These are phyloP conservation scores for Penicillium canescens DNA, from an alignment of 495 filamentous ascomycete species.

Conservation along the genomic window DNA sequence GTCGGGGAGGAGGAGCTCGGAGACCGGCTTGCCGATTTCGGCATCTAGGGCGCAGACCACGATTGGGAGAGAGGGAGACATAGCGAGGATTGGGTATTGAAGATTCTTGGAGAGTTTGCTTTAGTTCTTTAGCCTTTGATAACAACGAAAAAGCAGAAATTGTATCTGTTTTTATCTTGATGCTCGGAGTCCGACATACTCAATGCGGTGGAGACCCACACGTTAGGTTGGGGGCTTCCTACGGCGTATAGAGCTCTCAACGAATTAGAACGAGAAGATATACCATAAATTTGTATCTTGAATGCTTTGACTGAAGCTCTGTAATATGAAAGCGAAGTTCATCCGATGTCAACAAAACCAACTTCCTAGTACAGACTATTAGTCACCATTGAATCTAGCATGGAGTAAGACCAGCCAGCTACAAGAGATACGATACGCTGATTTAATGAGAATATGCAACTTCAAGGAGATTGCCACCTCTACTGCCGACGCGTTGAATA, in stretches of 20 bases:
- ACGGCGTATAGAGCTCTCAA: no score
- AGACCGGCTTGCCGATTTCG: slow-evolving; percentile 26
- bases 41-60: slow-evolving; percentile 23
- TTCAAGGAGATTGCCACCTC: no score
- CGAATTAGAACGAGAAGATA: neutral
- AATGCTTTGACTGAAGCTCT: neutral
- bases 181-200: slow-evolving; percentile 3
- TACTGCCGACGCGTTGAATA: no score
- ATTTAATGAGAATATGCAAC: no score
- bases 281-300: neutral
- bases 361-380: no score
- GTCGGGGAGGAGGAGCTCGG: slow-evolving; percentile 26
- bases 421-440: no score
- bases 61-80: slow-evolving; percentile 17
- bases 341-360: no score
- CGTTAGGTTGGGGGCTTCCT: neutral
- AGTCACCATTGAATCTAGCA: no score
- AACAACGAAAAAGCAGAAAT: neutral
- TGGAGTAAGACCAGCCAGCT: no score
- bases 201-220: neutral
- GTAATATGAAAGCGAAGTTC: no score
- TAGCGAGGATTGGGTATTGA: neutral
- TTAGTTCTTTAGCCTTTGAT: no score
- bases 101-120: no score
- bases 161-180: neutral